These are phyloP conservation scores for Middelhovenomyces tepae DNA, from an alignment of 805 yeast species.

Conservation along the genomic window DNA sequence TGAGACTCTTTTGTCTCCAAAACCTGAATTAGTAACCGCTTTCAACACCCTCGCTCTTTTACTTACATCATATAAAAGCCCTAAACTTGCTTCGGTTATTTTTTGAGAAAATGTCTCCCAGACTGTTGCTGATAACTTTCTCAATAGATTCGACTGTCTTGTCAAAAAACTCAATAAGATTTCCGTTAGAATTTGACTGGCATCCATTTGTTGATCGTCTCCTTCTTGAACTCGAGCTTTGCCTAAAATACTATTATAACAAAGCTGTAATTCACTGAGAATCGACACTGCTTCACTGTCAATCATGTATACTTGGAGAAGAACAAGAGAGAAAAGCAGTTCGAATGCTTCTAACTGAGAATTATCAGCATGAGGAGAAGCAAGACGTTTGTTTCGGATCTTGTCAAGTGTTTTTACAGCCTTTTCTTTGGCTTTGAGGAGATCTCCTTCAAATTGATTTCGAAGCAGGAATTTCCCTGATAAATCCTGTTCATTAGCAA, in stretches of 20 bases:
- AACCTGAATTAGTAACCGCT: too few relatives aligned
- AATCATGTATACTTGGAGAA: conserved; percentile 70
- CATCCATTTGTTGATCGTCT: conserved; percentile 32
- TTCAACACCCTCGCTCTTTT: too few relatives aligned
- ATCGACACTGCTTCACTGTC: conserved; percentile 64
- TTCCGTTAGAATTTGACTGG: conserved; percentile 46
- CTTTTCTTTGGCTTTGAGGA: conserved; percentile 39
- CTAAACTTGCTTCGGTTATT: conserved; percentile 38
- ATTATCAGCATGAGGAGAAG: conserved; percentile 29
- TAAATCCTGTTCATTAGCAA: conserved; percentile 19
- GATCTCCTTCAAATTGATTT: conserved; percentile 48
- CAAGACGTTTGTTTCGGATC: conserved; percentile 31
- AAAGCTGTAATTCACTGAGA: conserved; percentile 59
- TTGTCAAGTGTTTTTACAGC: conserved; percentile 41
- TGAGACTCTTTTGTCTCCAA: conserved; percentile 3
- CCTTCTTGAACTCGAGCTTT: conserved; percentile 32
- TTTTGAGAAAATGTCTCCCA: conserved; percentile 49
- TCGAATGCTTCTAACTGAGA: conserved; percentile 59
- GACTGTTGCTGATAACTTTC: conserved; percentile 45
- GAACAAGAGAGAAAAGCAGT: conserved; percentile 62
- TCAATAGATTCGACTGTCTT: conserved; percentile 48
- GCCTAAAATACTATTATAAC: conserved; percentile 41
- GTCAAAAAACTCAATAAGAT: conserved; percentile 49
- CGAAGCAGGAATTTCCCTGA: too few relatives aligned
- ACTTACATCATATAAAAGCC: conserved; percentile 45